Percentiles rank a stretch among this genome's conserved stretches.
Evolutionary conservation across 768 basidiomycete species (phyloP).

Genomic region (Termitomyces sp.): DNA sequence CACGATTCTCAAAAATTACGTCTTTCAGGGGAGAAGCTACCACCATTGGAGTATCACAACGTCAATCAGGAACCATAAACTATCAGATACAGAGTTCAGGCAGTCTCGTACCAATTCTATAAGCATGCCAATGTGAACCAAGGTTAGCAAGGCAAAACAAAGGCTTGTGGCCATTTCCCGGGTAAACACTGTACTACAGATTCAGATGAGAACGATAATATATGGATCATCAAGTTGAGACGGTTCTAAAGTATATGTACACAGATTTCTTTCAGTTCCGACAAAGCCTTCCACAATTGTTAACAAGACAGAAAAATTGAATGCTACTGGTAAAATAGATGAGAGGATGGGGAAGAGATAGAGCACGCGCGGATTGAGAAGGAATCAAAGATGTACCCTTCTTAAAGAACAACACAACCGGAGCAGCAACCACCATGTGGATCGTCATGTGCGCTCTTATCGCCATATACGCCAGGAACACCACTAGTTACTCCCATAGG

Average conservation of each 20-base stretch:
- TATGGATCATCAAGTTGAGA: constrained; percentile 5
- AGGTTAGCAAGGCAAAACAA: background rate
- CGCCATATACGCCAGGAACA: constrained; percentile 46
- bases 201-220: background rate
- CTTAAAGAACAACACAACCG: constrained; percentile 62
- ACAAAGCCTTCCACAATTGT: constrained; percentile 16
- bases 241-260: constrained; percentile 17
- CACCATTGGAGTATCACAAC: constrained; percentile 6
- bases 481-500: constrained; percentile 42
- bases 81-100: background rate
- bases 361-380: constrained; percentile 19
- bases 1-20: background rate
- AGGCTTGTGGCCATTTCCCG: background rate
- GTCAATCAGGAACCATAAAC: background rate
- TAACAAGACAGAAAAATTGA: constrained; percentile 13
- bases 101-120: background rate
- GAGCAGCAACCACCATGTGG: constrained; percentile 61
- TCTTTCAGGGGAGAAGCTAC: constrained; percentile 13
- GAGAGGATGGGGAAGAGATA: constrained; percentile 21
- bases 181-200: background rate
- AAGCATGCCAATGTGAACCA: background rate
- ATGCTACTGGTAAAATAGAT: constrained; percentile 1
- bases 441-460: constrained; percentile 49
- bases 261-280: constrained; percentile 17
- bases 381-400: constrained; percentile 18